Evolutionary conservation across 129 eudicot species (phyloP), one percentile per base, ranked within the genome.

Genomic region (Centrapalus pauciflorus): DNA sequence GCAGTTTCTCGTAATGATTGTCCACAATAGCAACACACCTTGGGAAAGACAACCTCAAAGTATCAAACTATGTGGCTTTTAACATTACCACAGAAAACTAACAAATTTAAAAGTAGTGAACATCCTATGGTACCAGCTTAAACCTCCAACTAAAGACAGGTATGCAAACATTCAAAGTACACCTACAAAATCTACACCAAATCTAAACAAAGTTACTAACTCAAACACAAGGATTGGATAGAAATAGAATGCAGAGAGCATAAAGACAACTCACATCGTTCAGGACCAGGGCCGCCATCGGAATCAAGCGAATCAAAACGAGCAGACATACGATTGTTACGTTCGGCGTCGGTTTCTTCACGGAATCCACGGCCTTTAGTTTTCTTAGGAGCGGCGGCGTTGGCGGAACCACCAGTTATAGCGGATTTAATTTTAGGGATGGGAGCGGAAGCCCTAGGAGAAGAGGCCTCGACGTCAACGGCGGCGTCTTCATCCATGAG

Each of bases 331-430:
- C 96, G 91, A 17, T 70, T 74, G 41, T 70, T 85, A 3, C 95
- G 90, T 0, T 85, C 95, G 10, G 87, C 84, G 45, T 72, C 89
- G 13, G 87, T 77, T 48, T 88, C 98, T 46, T 89, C 84, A 1
- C 96, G 95, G 43, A 92, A 92, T 0, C 98, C 98, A 17, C 98
- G 98, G 38, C 98, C 98, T 62, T 92, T 92, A 7, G 92, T 92
- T 65, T 75, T 82, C 85, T 81, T 88, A 19, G 59, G 55, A 19
- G 43, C 55, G 7, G 45, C 83, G 14, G 79, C 37, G 27, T 78
- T 29, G 3, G 75, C 56, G 35, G 80, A 64, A 59, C 93, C 95
- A 25, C 88, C 93, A 19, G 95, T 85, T 37, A 92, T 88, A 60
- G 98, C 96, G 20, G 98, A 92, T 76, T 83, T 85, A 45, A 92